Evolutionary conservation across 176 grass and related monocot species (phyloP), one percentile per base, ranked within the genome.

Genomic region (Raddia guianensis): DNA sequence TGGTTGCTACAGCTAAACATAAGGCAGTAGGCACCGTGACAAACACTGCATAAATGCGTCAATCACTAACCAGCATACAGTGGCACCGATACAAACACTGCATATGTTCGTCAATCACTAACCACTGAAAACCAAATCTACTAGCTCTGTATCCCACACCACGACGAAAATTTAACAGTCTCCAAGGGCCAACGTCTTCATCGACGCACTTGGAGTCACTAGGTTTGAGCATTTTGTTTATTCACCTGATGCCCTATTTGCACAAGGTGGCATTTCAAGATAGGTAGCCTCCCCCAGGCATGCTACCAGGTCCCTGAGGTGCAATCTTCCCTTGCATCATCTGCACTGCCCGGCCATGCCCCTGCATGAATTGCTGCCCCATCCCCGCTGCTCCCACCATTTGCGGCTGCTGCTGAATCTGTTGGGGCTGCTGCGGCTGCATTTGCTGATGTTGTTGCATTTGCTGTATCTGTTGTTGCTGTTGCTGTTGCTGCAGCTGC

Each of bases 241-340:
- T 47, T 80, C 59, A 59, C 12, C 33, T n/a, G 32, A 49, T 71
- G 62, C 34, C 32, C 11, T 66, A 58, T 33, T 56, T 7, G 46
- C 9, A 27, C 8, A 50, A n/a, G 6, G 20, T 14, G 6, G 20
- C 64, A 42, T 74, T 65, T 87, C 79, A 93, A 68, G 91, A 80
- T 74, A 88, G 73, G 71, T 88, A 91, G 35, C 83, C 88, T 67
- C 88, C 88, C 65, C 92, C 92, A 47, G 92, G 70, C 86, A 94
- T 91, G 68, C 43, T 87, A 8, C 83, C 67, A 6, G 76, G 84
- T 18, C 92, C 89, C 52, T 92, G 78, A 4, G 75, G 83, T 14
- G 80, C 2, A 20, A 90, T 74, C 82, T 90, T 96, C 12, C 88
- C 90, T 80, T 92, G 92, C 71, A 93, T 88, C 92, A 99, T 89